Base-by-base conservation (phyloP, 2,329 filamentous ascomycete species). In the Periconia sp. region DNA sequence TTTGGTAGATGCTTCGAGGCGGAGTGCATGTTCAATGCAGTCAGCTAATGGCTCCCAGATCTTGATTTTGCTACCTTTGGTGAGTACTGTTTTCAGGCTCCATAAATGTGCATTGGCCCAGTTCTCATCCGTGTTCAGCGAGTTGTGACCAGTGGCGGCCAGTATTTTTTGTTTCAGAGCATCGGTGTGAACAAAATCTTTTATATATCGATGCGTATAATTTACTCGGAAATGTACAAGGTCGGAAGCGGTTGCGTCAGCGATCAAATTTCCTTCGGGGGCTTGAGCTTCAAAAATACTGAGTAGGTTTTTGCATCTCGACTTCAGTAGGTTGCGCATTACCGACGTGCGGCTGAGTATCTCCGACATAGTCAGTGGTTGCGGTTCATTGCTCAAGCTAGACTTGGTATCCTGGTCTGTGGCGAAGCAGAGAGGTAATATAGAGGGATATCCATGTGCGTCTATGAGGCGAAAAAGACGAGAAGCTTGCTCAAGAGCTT, bases 31-130 rank as follows among this genome's bases (percentile, higher is more conserved):
- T 47, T 64, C 61, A 1, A 70, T 53, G 45, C 62, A 65, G 14
- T 42, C 47, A 0, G 59, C 50, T 1, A 70, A 50, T 1, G 53
- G 41, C 14, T 58, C 47, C 68, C 68, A 70, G 43, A 68, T 52
- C 9, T 19, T 15, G 17, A 58, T 48, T 18, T 49, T 46, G 3
- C 40, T 45, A 15, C 56, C 49, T 18, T 50, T 47, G 42, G 54
- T 51, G 14, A 55, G 47, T 3, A 23, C 33, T 0, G 62, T 63
- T 49, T 69, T 71, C 2, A 69, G 60, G 0, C 50, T 41, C 53
- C 54, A 59, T 6, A 71, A 61, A 45, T 62, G 56, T 9, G 64
- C 55, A 17, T 63, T 61, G 5, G 65, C 61, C 66, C 66, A 71
- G 31, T 64, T 55, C 23, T 58, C 43, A 10, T 62, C 52, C 3